Base-by-base conservation (phyloP, 2,329 filamentous ascomycete species). In the Penicillium expansum region DNA sequence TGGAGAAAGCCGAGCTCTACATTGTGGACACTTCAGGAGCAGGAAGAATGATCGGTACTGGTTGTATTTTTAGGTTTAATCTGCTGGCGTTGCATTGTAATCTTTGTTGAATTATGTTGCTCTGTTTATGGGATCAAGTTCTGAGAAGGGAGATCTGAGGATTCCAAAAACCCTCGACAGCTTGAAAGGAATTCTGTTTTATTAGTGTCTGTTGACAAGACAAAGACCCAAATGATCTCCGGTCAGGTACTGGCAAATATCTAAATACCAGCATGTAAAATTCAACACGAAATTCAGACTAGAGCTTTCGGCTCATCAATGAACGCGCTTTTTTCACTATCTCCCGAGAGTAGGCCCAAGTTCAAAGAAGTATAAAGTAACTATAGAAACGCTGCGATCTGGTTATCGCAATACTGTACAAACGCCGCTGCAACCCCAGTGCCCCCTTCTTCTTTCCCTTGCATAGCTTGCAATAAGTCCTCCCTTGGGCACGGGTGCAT, bases 11-110 rank as follows among this genome's bases (percentile, higher is more conserved):
- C 73, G 5, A 73, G 71, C 52, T 67, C 69, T 42, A 64, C 64
- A 41, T 54, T 75, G 52, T 75, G 72, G 72, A 70, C 73, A 29
- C 59, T 75, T 30, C 44, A 62, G 49, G 73, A 74, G 59, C 70
- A 73, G 45, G 65, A 55, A 62, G 52, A 59, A 27, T 38, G 48
- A 59, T 24, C 22, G 1, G 11, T 16, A 1, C 11, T 37, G 16
- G 16, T 16, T 1, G 16, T 9, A 10, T 16, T 38, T 38, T 1
- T 27, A 29, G 10, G 14, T 16, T 18, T 42, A n/a, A n/a, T n/a
- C n/a, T n/a, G 9, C 24, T 24, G 5, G 13, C 4, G 24, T 22
- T 32, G 13, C 5, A 32, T 51, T 22, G 18, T 14, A 20, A 20
- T 30, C 7, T 18, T 14, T 20, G 1, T 18, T 30, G 14, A 11